A percentile compares a stretch with the other conserved stretches of the same genome.
Evolutionary conservation across 495 filamentous ascomycete species (phyloP).

Genomic region (Penicillium egyptiacum): DNA sequence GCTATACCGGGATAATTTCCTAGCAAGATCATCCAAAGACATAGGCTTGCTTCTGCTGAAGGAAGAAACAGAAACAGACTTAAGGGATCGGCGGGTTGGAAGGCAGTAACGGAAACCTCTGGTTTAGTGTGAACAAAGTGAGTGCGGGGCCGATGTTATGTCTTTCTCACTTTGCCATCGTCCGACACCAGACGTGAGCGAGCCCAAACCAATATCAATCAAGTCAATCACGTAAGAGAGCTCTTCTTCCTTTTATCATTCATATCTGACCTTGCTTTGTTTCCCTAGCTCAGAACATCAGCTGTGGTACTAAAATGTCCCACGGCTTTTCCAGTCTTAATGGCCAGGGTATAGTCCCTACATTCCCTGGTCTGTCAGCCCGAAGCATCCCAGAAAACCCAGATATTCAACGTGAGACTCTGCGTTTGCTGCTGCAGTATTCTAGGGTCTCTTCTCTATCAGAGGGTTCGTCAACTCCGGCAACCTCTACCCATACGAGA

Average conservation of each 20-base stretch:
- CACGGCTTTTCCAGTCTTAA: neutral
- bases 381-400: conserved; percentile 8
- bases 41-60: neutral
- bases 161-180: conserved; percentile 5
- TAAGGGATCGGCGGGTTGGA: neutral
- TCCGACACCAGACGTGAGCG: conserved; percentile 5
- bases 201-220: neutral
- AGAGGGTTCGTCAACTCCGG: neutral
- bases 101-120: neutral
- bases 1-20: neutral
- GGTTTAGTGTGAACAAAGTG: neutral
- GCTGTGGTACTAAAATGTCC: neutral
- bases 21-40: neutral
- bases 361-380: conserved; percentile 9
- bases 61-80: neutral
- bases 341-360: conserved; percentile 2
- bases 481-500: neutral
- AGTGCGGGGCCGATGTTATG: conserved; percentile 2
- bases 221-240: neutral
- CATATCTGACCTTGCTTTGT: neutral
- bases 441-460: neutral
- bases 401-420: conserved; percentile 4
- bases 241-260: neutral
- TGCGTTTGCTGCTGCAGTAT: conserved; percentile 6
- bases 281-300: neutral